Evolutionary conservation across 2,329 filamentous ascomycete species (phyloP), one percentile per base, ranked within the genome.

Genomic region (Beauveria asiatica): DNA sequence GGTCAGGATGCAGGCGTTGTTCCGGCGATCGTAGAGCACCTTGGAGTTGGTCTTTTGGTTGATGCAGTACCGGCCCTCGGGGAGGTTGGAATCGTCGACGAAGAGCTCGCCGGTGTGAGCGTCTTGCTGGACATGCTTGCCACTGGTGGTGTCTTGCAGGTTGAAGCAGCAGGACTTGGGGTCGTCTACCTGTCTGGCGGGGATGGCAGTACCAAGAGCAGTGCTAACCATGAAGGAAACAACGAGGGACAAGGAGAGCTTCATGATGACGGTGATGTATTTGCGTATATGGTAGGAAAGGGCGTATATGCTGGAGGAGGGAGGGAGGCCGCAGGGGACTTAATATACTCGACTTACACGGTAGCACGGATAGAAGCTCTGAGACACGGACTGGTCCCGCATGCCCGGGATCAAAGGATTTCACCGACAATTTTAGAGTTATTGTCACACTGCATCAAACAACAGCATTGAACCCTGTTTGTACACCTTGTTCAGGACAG

Each of bases 1-100:
- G 46, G 62, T 59, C 60, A 72, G 61, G 60, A 72, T 71, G 63
- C 72, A 74, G n/a, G 72, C 69, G 56, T 70, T 72, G 63, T 67
- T 65, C 61, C 60, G 62, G 39, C 59, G 60, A 42, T 73, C 70
- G 17, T 63, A 64, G 10, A 73, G 66, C 4, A 70, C 57, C 2
- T 67, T 64, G n/a, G 64, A 65, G 0, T 62, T 9, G 45, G 67
- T 57, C 23, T 66, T 60, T 13, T 68, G 60, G 30, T 72, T 56
- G 23, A 72, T 66, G 62, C 72, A 73, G 61, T 70, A 73, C 66
- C 69, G 70, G 23, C 70, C 70, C 0, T 65, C 57, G 1, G 66
- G 61, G 6, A 66, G 61, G 49, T 52, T 63, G 2, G 65, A 5
- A 13, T 58, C 56, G 17, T 66, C 63, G 27, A 73, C 61, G 52